phyloP scores from a whole-genome alignment of 805 yeast genomes.

The Saturnispora ahearnii region DNA sequence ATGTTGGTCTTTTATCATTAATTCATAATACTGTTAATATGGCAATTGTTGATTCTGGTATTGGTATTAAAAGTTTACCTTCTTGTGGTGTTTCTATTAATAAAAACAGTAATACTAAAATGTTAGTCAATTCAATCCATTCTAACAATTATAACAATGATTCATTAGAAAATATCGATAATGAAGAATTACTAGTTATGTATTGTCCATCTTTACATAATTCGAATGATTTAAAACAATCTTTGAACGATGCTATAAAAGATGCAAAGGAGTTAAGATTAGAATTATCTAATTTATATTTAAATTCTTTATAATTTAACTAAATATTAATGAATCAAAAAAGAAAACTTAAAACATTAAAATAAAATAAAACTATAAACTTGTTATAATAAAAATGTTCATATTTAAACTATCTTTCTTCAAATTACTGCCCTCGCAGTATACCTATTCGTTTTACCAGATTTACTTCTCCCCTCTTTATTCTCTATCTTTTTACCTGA shows the following conservation, averaged over 20 bases:
- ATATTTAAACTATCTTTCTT: neutral
- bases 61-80: conserved; percentile 71
- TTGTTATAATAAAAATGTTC: too few species aligned
- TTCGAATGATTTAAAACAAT: conserved; percentile 23
- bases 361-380: neutral
- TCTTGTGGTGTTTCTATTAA: conserved; percentile 39
- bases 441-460: neutral
- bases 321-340: neutral
- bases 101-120: conserved; percentile 11
- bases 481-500: neutral
- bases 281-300: conserved; percentile 38
- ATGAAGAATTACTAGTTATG: conserved; percentile 48
- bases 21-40: conserved; percentile 55
- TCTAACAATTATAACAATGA: conserved; percentile 11
- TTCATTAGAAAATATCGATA: conserved; percentile 24
- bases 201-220: conserved; percentile 35
- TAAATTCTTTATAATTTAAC: conserved; percentile 4
- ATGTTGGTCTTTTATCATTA: conserved; percentile 32
- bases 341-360: neutral
- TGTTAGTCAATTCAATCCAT: conserved; percentile 30
- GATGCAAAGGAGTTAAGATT: conserved; percentile 37
- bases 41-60: conserved; percentile 78
- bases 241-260: conserved; percentile 27
- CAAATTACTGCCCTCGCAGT: conserved; percentile 7
- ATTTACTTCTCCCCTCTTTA: neutral